A percentile compares a stretch with the other conserved stretches of the same genome.
Conservation (phyloP, 441 rosid genomes). For the Macaranga tanarius region DNA sequence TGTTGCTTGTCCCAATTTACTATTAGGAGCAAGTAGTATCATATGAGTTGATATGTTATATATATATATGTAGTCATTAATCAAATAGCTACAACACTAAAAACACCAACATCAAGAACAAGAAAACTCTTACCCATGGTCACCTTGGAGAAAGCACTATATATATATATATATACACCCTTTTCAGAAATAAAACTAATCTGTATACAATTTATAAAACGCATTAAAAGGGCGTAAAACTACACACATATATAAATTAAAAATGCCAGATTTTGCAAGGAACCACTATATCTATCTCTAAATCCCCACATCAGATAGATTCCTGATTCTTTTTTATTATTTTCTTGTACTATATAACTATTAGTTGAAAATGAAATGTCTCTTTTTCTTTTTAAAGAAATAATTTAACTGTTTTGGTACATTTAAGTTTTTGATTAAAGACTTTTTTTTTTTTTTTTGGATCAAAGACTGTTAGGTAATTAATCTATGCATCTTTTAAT, state of each 20-base stretch:
- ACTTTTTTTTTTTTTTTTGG: no score
- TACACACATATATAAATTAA: neutral
- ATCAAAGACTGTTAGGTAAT: no score
- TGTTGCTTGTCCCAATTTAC: constrained; percentile 10
- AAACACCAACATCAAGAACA: constrained; percentile 24
- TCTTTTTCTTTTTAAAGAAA: no score
- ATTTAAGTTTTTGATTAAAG: no score
- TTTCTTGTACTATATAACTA: neutral
- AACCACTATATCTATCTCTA: neutral
- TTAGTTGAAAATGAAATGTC: no score
- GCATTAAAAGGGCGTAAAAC: neutral
- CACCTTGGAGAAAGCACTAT: constrained; percentile 29
- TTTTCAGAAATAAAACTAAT: constrained; percentile 18
- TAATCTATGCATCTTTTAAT: neutral
- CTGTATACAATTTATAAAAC: constrained; percentile 2
- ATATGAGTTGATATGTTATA: constrained; percentile 1
- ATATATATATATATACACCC: neutral
- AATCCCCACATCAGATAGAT: constrained; percentile 2
- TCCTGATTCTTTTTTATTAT: neutral
- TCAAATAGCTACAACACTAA: constrained; percentile 7
- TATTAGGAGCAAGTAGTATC: neutral
- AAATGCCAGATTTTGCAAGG: neutral
- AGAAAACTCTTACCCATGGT: constrained; percentile 21
- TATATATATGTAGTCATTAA: constrained; percentile 5
- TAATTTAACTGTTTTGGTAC: no score